Evolutionary conservation across 2,329 filamentous ascomycete species (phyloP), one percentile per base, ranked within the genome.

Genomic region (Lomentospora prolificans): DNA sequence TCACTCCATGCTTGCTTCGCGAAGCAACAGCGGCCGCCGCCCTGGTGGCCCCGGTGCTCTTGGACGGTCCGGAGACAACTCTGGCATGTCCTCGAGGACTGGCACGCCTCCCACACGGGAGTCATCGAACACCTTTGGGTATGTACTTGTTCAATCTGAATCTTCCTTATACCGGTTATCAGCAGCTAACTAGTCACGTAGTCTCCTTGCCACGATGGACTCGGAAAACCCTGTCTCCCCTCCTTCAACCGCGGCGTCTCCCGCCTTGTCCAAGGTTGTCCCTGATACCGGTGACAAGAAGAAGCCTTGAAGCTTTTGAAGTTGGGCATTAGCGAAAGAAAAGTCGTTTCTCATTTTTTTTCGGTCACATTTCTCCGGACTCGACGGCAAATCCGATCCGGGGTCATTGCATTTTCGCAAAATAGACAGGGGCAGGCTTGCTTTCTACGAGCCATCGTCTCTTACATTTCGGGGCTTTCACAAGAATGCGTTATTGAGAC

Each of bases 111-210:
- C 90, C 50, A 81, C 80, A 19, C 71, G 75, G 55, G 72, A 76
- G 59, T 68, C 64, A 66, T 83, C 85, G 63, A 99, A 99, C 77
- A 86, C 91, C 63, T 99, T 96, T 76, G 92, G 90, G 91, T 96
- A 83, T 79, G 86, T 61, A 36, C 2, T 9, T 52, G 30, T 5
- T 6, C 28, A 14, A 8, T n/a, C 22, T 17, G 12, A 33, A 33
- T 22, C 19, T 9, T 7, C 3, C 12, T 46, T 14, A 4, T 25
- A 17, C 44, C 36, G 51, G 58, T 60, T 39, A 25, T 30, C 14
- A 19, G 22, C 10, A 30, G 10, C 44, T 48, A n/a, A 61, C 59
- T 36, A 8, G 3, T 3, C 6, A 50, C 24, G 5, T 60, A 83
- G 80, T 66, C 72, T 82, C 60, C 73, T 84, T 60, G 80, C 79